Evolutionary conservation across 225 moss, liverwort and hornwort species (phyloP), one percentile per base, ranked within the genome.

Genomic region (Pseudisothecium myosuroides): DNA sequence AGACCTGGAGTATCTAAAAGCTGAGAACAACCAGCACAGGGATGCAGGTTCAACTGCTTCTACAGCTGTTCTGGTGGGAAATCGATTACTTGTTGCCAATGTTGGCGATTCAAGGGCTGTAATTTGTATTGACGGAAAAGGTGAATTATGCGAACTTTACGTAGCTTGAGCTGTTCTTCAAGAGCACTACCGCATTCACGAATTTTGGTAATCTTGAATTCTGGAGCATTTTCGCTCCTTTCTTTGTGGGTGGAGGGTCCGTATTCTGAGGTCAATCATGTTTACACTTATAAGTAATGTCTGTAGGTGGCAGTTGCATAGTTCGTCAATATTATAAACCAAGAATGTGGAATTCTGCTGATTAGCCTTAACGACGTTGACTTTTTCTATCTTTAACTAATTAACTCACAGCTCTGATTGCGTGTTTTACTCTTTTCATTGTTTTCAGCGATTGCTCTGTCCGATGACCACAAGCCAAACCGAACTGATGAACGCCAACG

Each of bases 1-100:
- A 49, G 98, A 98, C 92, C 89, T 81, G 52, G 98, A 97, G 83
- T 98, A 97, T 84, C 96, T 98, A 14, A 95, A 87, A 82, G 96
- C 93, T 84, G 98, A 98, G 85, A 93, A 96, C 81, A 95, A 90
- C 71, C 96, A 96, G 92, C 93, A 97, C 75, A 93, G 96, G 65
- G 98, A 98, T 91, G 98, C 98, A 50, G 98, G 98, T 65, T 98
- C 98, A 90, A 98, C 98, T 59, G 98, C 98, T 12, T 98, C 98
- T 24, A 98, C 98, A 16, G 98, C 98, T 71, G 98, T 98, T 86
- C 86, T 97, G 87, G 96, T 98, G 62, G 98, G 96, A 87, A 92
- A 98, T 71, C 94, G 94, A 60, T 89, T 98, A 62, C 93, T 97
- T 82, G 97, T 98, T 94, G 98, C 98, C 58, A 98, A 98, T 85